Base-by-base conservation (phyloP, 768 basidiomycete genomes). In the Gelatoporia subvermispora region DNA sequence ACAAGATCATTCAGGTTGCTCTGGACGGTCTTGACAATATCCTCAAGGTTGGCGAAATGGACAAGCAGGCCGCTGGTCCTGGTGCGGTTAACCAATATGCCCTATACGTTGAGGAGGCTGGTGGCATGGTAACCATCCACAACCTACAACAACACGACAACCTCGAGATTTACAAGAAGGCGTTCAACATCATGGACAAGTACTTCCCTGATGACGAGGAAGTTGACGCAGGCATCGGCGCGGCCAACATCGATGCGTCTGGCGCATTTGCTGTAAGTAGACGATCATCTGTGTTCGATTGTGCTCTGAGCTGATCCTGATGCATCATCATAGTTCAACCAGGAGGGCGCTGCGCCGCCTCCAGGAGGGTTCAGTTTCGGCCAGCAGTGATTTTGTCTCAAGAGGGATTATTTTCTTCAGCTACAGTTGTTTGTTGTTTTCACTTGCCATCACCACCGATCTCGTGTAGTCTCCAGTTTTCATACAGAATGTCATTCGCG, bases 71-170 rank as follows among this genome's bases (percentile, higher is more conserved):
- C 35, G 76, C 73, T 13, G 92, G 89, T 17, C 85, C 87, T 42
- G 88, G 89, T 37, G 89, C 80, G 10, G 77, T 82, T 21, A 99
- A 99, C 69, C 84, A 91, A 60, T 99, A 97, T 67, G 95, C 96
- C 13, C 70, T 87, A 51, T 98, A 74, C 59, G 92, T 98, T 38
- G 96, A 99, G 69, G 96, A 99, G 71, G 94, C 94, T 9, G 94
- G 96, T 50, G 96, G 96, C 45, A 98, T 99, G 96, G 81, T 93
- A 58, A 89, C 93, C 17, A 97, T 99, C 66, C 95, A 99, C 76
- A 94, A 97, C 69, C 82, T 98, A 47, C 96, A 99, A 72, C 93
- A 95, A 69, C 96, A 98, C 69, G 95, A 99, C 73, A 99, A 99
- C 72, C 70, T 97, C 70, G 95, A 98, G 60, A 98, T 99, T 60